Percentiles rank a stretch among this genome's conserved stretches.
Conservation (phyloP, 2,329 filamentous ascomycete species). For the Colletotrichum phormii region DNA sequence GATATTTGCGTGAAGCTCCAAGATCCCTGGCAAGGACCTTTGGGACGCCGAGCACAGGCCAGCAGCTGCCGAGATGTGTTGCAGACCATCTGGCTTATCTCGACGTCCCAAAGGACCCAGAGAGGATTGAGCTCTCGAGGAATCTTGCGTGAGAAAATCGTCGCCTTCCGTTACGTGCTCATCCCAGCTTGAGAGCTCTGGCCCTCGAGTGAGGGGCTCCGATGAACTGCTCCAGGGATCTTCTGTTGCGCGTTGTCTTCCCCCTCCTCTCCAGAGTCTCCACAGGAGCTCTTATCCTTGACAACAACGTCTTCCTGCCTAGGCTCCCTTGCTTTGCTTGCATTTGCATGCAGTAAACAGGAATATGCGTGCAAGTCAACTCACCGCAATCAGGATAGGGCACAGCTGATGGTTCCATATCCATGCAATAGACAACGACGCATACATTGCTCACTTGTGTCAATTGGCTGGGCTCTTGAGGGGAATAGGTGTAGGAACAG, state of each 20-base stretch:
- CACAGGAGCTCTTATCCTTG: not conserved
- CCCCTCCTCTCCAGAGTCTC: not conserved
- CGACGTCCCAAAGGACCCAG: not conserved
- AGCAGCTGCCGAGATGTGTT: constrained; percentile 17
- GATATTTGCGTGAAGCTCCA: not conserved
- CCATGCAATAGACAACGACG: not conserved
- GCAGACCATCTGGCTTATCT: constrained; percentile 16
- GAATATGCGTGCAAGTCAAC: not conserved
- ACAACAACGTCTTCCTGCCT: not conserved
- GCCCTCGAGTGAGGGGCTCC: not conserved
- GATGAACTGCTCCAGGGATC: not conserved
- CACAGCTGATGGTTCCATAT: not conserved
- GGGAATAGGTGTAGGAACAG: no score
- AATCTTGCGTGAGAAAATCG: not conserved
- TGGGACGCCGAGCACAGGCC: not conserved
- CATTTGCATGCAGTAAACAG: not conserved
- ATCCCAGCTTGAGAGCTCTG: not conserved
- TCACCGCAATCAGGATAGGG: not conserved
- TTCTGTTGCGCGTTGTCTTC: not conserved
- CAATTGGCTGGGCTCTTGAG: no score
- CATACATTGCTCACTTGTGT: not conserved
- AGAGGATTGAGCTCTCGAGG: not conserved
- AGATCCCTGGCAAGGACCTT: not conserved
- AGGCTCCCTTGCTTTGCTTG: not conserved
- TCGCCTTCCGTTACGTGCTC: not conserved